phyloP scores from a whole-genome alignment of 495 filamentous ascomycete genomes.

The Penicillium lividum region DNA sequence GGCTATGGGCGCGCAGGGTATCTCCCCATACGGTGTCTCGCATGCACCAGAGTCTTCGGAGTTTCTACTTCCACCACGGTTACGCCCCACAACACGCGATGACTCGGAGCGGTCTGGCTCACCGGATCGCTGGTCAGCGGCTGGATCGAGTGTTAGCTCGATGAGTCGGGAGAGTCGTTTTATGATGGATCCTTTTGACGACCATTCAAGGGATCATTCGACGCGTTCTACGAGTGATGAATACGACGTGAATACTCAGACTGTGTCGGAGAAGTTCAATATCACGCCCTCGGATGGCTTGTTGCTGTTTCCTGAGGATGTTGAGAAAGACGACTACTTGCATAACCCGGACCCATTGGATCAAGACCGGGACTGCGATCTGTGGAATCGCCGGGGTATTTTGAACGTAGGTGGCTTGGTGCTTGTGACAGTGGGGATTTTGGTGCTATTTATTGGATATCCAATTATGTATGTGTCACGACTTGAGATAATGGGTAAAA shows the following conservation, averaged over 20 bases:
- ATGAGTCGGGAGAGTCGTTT: constrained; percentile 54
- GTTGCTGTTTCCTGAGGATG: constrained; percentile 71
- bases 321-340: constrained; percentile 76
- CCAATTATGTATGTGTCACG: constrained; percentile 62
- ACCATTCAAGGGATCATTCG: constrained; percentile 59
- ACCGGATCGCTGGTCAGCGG: constrained; percentile 22
- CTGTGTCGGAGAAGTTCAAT: constrained; percentile 76
- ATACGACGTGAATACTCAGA: constrained; percentile 70
- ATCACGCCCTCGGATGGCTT: constrained; percentile 72
- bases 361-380: constrained; percentile 64
- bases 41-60: constrained; percentile 57
- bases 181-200: constrained; percentile 45
- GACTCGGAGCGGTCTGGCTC: constrained; percentile 21
- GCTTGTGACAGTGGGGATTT: constrained; percentile 61
- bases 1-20: constrained; percentile 20
- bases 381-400: constrained; percentile 66
- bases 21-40: constrained; percentile 31
- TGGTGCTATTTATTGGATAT: constrained; percentile 72
- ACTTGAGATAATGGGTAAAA: neutral
- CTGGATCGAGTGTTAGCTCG: constrained; percentile 31
- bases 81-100: constrained; percentile 21
- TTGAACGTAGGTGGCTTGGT: constrained; percentile 67
- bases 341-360: constrained; percentile 72
- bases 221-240: constrained; percentile 65
- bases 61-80: constrained; percentile 57